phyloP scores from a whole-genome alignment of 1,139 yeast genomes.

The Wickerhamomyces sp. region DNA sequence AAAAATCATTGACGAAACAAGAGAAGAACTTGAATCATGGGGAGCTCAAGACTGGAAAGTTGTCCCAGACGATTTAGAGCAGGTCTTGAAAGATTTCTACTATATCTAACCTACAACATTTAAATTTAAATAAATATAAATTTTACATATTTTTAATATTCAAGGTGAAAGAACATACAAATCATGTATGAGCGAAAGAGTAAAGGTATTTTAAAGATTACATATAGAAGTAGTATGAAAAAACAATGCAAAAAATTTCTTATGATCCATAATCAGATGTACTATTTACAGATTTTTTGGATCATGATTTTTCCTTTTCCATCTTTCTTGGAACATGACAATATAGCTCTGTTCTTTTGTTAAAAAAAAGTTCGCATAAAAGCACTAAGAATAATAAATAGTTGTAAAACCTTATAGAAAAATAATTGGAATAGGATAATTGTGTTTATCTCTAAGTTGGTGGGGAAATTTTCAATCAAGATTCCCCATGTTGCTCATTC shows the following conservation, averaged over 20 bases:
- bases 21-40: conserved; percentile 28
- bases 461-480: background rate
- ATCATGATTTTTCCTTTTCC: conserved; percentile 6
- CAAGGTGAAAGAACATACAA: background rate
- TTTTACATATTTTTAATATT: too few relatives aligned
- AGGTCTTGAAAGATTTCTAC: conserved; percentile 14
- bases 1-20: conserved; percentile 22
- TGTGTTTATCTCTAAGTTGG: too few relatives aligned
- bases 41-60: conserved; percentile 29
- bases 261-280: conserved; percentile 1
- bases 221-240: conserved; percentile 1
- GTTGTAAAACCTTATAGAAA: background rate
- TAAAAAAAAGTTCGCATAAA: conserved; percentile 1
- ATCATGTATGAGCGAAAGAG: background rate
- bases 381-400: conserved; percentile 2
- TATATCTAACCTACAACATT: background rate
- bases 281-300: conserved; percentile 12
- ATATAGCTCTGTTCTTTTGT: background rate
- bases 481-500: background rate
- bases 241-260: conserved; percentile 2
- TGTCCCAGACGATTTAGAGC: conserved; percentile 39
- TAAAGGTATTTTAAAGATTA: background rate
- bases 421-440: background rate
- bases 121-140: too few relatives aligned
- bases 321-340: background rate